These are phyloP conservation scores for Vaccinium myrtillus DNA, from an alignment of 148 eudicot genomes.

Conservation along the genomic window DNA sequence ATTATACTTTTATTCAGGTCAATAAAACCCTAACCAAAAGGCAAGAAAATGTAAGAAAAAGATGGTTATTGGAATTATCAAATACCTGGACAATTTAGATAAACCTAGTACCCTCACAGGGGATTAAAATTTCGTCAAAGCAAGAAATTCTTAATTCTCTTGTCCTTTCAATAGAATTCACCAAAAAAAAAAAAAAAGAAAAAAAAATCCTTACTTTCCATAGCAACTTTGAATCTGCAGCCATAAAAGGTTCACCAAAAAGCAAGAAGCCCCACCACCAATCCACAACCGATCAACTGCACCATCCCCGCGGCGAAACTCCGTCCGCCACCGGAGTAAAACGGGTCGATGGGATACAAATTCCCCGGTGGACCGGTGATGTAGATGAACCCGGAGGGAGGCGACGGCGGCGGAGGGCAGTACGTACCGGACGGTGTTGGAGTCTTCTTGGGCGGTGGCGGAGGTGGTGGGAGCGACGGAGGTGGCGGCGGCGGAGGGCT, in stretches of 20 bases:
- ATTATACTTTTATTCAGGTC: not conserved
- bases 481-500: constrained; percentile 28
- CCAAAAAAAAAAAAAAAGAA: not conserved
- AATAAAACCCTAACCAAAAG: not conserved
- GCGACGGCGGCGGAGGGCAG: constrained; percentile 30
- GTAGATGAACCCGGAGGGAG: constrained; percentile 18
- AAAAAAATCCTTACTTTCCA: not conserved
- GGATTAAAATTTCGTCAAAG: not conserved
- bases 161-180: constrained; percentile 11
- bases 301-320: not conserved
- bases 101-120: not conserved
- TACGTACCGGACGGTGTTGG: constrained; percentile 15
- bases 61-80: not conserved
- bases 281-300: constrained; percentile 9
- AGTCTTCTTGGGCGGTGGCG: constrained; percentile 21
- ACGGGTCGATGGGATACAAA: constrained; percentile 37
- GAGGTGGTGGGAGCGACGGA: constrained; percentile 11
- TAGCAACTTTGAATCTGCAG: not conserved
- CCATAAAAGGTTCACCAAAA: constrained; percentile 13
- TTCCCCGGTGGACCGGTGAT: constrained; percentile 50
- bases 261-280: constrained; percentile 21
- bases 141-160: not conserved
- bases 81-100: not conserved
- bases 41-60: not conserved
- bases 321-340: constrained; percentile 8